phyloP scores from a whole-genome alignment of 495 filamentous ascomycete genomes.

The Tetracladium setigerum region DNA sequence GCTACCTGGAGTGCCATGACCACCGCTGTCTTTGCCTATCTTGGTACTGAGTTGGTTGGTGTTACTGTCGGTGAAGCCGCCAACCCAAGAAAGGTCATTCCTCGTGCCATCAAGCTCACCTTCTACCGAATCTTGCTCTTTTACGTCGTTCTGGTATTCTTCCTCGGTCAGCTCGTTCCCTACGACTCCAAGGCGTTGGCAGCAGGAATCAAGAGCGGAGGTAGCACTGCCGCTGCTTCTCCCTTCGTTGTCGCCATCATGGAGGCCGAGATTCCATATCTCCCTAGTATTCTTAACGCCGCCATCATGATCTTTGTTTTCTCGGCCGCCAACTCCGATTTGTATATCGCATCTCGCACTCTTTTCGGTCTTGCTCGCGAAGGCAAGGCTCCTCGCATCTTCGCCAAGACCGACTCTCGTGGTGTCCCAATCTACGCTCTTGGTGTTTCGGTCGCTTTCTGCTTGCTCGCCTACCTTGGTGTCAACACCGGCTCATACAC shows the following conservation, averaged over 20 bases:
- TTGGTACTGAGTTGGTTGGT: slow-evolving; percentile 79
- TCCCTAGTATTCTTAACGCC: slow-evolving; percentile 70
- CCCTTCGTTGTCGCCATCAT: slow-evolving; percentile 59
- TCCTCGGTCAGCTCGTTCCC: slow-evolving; percentile 62
- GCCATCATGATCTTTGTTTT: slow-evolving; percentile 59
- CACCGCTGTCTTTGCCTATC: slow-evolving; percentile 72
- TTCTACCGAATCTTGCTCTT: slow-evolving; percentile 67
- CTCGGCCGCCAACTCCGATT: slow-evolving; percentile 69
- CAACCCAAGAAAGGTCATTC: slow-evolving; percentile 62
- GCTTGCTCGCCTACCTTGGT: slow-evolving; percentile 60
- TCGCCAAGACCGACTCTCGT: slow-evolving; percentile 44
- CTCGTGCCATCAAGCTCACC: slow-evolving; percentile 59
- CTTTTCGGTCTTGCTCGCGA: slow-evolving; percentile 60
- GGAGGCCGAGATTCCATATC: slow-evolving; percentile 50
- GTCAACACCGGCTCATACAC: slow-evolving; percentile 46
- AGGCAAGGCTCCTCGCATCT: slow-evolving; percentile 55
- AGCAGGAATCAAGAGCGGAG: slow-evolving; percentile 34
- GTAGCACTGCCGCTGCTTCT: slow-evolving; percentile 48
- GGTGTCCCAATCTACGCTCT: slow-evolving; percentile 63
- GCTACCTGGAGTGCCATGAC: slow-evolving; percentile 72
- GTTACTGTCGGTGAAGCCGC: slow-evolving; percentile 67
- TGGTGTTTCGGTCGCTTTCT: slow-evolving; percentile 39
- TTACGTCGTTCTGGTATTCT: slow-evolving; percentile 60
- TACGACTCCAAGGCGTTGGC: slow-evolving; percentile 48
- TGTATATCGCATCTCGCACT: slow-evolving; percentile 70